A percentile compares a stretch with the other conserved stretches of the same genome.
Evolutionary conservation across 106 monocot genomes (phyloP).

Genomic region (Allium cepa): DNA sequence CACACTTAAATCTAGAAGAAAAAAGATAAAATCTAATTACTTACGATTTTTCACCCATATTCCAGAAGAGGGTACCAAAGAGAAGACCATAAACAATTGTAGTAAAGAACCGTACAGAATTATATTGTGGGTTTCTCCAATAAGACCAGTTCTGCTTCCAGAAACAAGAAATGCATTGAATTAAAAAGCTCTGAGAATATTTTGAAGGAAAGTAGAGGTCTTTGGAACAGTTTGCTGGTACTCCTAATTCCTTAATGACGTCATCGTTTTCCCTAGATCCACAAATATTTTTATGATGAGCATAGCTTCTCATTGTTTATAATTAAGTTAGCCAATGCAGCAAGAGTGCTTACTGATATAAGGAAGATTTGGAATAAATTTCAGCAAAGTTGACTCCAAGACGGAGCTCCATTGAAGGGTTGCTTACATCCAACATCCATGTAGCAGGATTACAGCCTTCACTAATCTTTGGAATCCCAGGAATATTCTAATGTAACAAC

Average conservation of each 20-base stretch:
- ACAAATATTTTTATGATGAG: conserved; percentile 3
- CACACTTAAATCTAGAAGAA: not conserved
- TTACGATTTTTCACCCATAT: conserved; percentile 49
- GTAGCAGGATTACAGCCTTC: conserved; percentile 81
- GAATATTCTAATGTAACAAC: conserved; percentile 36
- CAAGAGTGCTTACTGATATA: conserved; percentile 40
- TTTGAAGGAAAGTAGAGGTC: conserved; percentile 62
- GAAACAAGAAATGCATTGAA: conserved; percentile 59
- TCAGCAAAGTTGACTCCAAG: conserved; percentile 67
- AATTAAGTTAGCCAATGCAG: not conserved
- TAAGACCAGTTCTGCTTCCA: conserved; percentile 95
- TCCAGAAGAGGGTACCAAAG: conserved; percentile 86
- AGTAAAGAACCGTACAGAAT: conserved; percentile 46
- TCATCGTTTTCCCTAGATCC: conserved; percentile 56
- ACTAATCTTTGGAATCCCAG: conserved; percentile 64
- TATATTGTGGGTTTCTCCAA: conserved; percentile 91
- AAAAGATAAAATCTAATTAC: conserved; percentile 10
- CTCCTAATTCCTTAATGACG: conserved; percentile 60
- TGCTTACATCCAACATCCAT: conserved; percentile 82
- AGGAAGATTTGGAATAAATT: conserved; percentile 46
- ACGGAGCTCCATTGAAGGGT: conserved; percentile 36
- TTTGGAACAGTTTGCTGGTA: conserved; percentile 35
- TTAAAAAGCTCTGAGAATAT: conserved; percentile 48
- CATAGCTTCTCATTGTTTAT: not conserved
- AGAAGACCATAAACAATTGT: conserved; percentile 50